Conservation (phyloP, 2,329 filamentous ascomycete genomes). For the Colletotrichum higginsianum region DNA sequence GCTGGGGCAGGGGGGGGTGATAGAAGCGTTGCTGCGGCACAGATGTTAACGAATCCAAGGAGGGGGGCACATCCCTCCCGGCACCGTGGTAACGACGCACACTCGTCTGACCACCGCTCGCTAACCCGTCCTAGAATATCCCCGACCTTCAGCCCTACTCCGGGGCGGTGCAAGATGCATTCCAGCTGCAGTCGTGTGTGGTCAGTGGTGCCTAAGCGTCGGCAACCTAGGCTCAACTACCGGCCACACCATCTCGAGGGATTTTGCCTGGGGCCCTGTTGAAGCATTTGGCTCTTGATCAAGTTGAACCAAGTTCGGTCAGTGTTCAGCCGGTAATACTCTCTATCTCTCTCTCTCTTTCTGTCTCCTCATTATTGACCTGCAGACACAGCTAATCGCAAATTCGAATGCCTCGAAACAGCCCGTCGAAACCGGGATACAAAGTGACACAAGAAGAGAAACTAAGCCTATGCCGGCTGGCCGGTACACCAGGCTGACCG, state of each 20-base stretch:
- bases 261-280: neutral
- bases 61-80: neutral
- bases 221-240: neutral
- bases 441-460: too few relatives aligned
- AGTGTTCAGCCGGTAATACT: too few relatives aligned
- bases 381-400: too few relatives aligned
- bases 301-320: neutral
- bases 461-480: too few relatives aligned
- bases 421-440: too few relatives aligned
- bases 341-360: too few relatives aligned
- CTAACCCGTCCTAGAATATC: neutral
- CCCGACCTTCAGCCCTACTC: conserved; percentile 6
- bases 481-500: too few relatives aligned
- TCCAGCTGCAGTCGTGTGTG: too few relatives aligned
- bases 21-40: neutral
- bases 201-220: neutral
- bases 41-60: neutral
- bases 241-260: neutral
- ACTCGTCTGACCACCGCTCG: neutral
- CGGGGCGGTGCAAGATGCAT: neutral
- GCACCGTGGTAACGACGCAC: neutral
- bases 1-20: too few relatives aligned
- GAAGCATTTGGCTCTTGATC: too few relatives aligned
- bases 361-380: too few relatives aligned
- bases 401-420: too few relatives aligned